These are phyloP conservation scores for Pleurotus eryngii DNA, from an alignment of 768 basidiomycete species.

Conservation along the genomic window DNA sequence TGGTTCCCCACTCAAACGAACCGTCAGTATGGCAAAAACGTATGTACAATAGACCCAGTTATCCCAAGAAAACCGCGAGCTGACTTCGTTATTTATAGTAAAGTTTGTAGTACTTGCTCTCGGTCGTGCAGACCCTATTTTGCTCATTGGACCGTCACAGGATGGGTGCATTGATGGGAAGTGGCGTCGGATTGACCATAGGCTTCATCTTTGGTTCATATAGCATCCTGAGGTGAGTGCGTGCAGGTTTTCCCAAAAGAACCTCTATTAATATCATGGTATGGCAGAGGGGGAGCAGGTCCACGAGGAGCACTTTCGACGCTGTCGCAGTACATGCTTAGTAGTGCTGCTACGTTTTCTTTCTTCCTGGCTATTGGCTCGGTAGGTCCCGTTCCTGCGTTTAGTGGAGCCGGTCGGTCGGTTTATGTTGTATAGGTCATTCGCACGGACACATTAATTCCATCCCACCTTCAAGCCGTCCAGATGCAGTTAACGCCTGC, in stretches of 20 bases:
- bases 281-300: constrained; percentile 77
- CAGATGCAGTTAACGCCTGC: constrained; percentile 55
- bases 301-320: constrained; percentile 88
- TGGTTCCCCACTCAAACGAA: constrained; percentile 37
- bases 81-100: constrained; percentile 35
- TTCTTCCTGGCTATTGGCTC: constrained; percentile 97
- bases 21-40: constrained; percentile 77
- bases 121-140: constrained; percentile 9
- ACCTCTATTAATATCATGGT: constrained; percentile 8
- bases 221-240: constrained; percentile 79
- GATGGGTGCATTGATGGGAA: constrained; percentile 92
- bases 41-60: constrained; percentile 31
- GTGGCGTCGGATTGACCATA: constrained; percentile 92
- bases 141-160: constrained; percentile 34
- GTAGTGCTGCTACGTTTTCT: constrained; percentile 94
- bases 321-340: constrained; percentile 97
- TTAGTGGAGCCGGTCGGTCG: constrained; percentile 7
- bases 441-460: constrained; percentile 68
- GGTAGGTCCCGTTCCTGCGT: constrained; percentile 39
- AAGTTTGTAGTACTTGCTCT: constrained; percentile 42
- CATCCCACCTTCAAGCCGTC: constrained; percentile 61
- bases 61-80: constrained; percentile 6
- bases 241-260: neutral
- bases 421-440: constrained; percentile 61
- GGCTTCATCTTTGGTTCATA: constrained; percentile 97